A percentile compares a stretch with the other conserved stretches of the same genome.
Evolutionary conservation across 2,329 filamentous ascomycete genomes (phyloP).

Genomic region (Dothistroma pini): DNA sequence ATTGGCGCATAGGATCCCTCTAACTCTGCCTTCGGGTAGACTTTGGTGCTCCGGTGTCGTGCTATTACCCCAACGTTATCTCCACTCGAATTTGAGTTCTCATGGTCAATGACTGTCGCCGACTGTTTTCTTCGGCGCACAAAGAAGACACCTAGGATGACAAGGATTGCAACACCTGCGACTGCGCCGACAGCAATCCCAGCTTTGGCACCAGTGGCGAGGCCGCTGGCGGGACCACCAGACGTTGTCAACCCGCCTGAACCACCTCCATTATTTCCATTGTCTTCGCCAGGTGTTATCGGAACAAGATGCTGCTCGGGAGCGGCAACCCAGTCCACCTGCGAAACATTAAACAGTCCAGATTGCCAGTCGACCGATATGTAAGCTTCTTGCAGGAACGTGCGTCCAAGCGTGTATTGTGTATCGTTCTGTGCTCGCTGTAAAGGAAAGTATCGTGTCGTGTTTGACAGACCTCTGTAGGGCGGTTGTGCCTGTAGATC

Average conservation of each 20-base stretch:
- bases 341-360: conserved; percentile 45
- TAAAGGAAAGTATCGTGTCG: conserved; percentile 65
- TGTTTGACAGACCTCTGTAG: conserved; percentile 56
- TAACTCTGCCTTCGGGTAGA: conserved; percentile 48
- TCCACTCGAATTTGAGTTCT: conserved; percentile 12
- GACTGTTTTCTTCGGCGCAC: conserved; percentile 20
- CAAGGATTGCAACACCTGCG: conserved; percentile 32
- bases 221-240: conserved; percentile 10
- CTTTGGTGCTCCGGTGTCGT: conserved; percentile 15
- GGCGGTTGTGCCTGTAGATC: conserved; percentile 45
- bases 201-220: conserved; percentile 40
- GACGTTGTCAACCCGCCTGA: not conserved
- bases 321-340: conserved; percentile 31
- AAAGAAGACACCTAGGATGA: conserved; percentile 34
- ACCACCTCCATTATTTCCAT: conserved; percentile 3
- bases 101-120: conserved; percentile 6
- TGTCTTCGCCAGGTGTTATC: conserved; percentile 20
- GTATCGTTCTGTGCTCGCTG: conserved; percentile 52
- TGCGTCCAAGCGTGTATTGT: conserved; percentile 61
- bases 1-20: conserved; percentile 26
- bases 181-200: conserved; percentile 45
- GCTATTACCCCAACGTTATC: conserved; percentile 1
- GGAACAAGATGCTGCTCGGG: conserved; percentile 27
- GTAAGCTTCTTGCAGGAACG: conserved; percentile 67
- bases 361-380: conserved; percentile 49